These are phyloP conservation scores for Ochromonas danica DNA, from an alignment of 108 stramenopile species.

Conservation along the genomic window DNA sequence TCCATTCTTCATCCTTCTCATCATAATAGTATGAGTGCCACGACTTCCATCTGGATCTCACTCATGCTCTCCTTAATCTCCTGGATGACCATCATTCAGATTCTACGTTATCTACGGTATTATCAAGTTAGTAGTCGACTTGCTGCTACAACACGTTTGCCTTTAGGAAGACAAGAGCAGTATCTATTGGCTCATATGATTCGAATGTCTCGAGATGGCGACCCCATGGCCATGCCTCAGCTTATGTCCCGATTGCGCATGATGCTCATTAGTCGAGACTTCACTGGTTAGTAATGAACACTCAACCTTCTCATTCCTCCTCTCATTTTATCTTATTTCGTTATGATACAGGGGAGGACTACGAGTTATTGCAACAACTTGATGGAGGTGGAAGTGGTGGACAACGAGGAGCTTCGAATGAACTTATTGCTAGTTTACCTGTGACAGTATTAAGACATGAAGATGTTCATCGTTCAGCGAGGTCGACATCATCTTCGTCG, in stretches of 20 bases:
- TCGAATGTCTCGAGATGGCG: background rate
- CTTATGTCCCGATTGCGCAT: background rate
- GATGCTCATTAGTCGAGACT: background rate
- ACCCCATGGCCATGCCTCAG: background rate
- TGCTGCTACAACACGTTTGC: background rate
- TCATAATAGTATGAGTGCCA: too few species aligned
- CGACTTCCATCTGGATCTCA: background rate
- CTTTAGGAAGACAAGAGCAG: background rate
- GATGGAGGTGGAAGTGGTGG: background rate
- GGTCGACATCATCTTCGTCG: background rate
- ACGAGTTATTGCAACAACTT: background rate
- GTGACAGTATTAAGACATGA: background rate
- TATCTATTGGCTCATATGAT: background rate
- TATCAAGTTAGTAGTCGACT: background rate
- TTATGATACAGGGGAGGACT: conserved; percentile 20
- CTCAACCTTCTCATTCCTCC: too few species aligned
- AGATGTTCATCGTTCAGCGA: background rate
- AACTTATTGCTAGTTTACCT: background rate
- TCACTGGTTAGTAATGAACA: too few species aligned
- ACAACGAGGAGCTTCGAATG: background rate
- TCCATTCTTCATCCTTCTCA: too few species aligned
- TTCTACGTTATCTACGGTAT: background rate
- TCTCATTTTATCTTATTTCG: too few species aligned
- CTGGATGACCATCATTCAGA: background rate
- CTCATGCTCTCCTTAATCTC: background rate